Base-by-base conservation (phyloP, 176 grass and related monocot species). In the Lolium multiflorum region DNA sequence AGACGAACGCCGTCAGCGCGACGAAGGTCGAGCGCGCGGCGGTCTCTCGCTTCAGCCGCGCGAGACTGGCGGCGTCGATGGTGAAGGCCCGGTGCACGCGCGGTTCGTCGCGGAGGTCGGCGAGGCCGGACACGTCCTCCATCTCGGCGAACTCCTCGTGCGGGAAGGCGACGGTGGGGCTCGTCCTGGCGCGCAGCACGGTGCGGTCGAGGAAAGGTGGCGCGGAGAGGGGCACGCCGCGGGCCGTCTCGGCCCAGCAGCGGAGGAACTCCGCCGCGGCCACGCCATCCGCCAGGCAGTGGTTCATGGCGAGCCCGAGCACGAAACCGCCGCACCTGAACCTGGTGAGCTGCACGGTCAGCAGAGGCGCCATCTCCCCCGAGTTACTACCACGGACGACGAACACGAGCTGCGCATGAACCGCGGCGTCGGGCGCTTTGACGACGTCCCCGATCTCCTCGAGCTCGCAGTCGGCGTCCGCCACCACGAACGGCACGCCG, bases 401-500 rank as follows among this genome's bases (percentile, higher is more conserved):
- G 59, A 89, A 89, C 26, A 91, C 77, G 7, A 91, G 92, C 31
- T 89, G 48, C 28, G 38, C 83, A 7, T 90, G 82, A 13, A 83
- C 49, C 25, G 71, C 66, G 18, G 73, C 28, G 38, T 86, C 59
- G 17, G 89, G 92, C 62, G 73, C 72, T 2, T 77, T 85, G 25
- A 81, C 11, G 38, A 86, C 22, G 56, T 80, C 74, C 7, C 73
- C 79, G 71, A 91, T 7, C 35, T 70, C 59, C 48, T 26, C 50
- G 9, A 94, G 57, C 75, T 73, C 83, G 41, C 56, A 71, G 18
- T 94, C 83, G 3, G 86, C 80, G 65, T 55, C 73, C 1, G 89
- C 89, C 28, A 91, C 74, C 3, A 94, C 86, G 73, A 94, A 91
- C 4, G 86, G 92, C 41, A 94, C 86, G 18, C 92, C 89, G 22